Conservation (phyloP, 176 grass and related monocot genomes). For the Oryza australiensis region DNA sequence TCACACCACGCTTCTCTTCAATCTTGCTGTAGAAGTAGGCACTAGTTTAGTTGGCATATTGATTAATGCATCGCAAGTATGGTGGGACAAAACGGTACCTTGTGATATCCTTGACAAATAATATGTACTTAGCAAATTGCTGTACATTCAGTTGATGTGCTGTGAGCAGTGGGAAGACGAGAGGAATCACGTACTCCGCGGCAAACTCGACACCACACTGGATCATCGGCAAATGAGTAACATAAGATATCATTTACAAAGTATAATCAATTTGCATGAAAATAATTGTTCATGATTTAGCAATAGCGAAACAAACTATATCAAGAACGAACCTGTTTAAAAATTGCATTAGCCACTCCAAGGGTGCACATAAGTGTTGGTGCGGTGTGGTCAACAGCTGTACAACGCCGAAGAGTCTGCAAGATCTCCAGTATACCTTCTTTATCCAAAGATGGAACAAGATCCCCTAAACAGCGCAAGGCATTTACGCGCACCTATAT, state of each 20-base stretch:
- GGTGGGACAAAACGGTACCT: conserved; percentile 60
- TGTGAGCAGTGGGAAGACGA: conserved; percentile 87
- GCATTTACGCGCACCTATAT: conserved; percentile 94
- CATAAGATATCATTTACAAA: conserved; percentile 2
- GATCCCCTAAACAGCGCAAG: conserved; percentile 92
- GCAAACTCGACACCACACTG: conserved; percentile 92
- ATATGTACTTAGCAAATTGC: conserved; percentile 98
- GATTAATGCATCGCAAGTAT: conserved; percentile 4
- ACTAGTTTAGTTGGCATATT: conserved; percentile 29
- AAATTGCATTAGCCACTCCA: conserved; percentile 91
- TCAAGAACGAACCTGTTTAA: conserved; percentile 69
- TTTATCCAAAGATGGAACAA: conserved; percentile 92
- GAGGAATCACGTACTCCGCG: conserved; percentile 76
- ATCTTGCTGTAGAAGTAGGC: conserved; percentile 73
- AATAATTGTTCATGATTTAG: conserved; percentile 13
- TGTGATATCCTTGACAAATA: conserved; percentile 95
- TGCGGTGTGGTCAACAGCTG: conserved; percentile 84
- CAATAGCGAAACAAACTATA: conserved; percentile 11
- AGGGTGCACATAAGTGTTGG: conserved; percentile 98
- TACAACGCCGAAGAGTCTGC: conserved; percentile 89
- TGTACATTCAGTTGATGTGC: conserved; percentile 89
- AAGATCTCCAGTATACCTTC: conserved; percentile 65
- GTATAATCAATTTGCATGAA: conserved; percentile 16
- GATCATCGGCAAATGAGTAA: conserved; percentile 38
- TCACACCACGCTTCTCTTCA: conserved; percentile 93